Evolutionary conservation across 345 rosid genomes (phyloP).

Genomic region (Noccaea caerulescens): DNA sequence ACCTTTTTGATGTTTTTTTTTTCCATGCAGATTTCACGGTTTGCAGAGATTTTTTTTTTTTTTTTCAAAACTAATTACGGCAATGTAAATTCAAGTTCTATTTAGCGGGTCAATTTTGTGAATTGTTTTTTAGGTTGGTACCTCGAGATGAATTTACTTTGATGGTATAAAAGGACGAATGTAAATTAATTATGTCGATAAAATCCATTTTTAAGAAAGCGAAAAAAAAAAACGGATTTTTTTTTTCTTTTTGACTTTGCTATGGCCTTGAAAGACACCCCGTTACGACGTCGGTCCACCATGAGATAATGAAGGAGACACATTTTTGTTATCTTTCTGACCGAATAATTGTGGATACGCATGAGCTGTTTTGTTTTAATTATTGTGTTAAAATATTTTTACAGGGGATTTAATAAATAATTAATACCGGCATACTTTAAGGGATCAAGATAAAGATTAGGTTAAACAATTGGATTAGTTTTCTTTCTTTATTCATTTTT

Average conservation of each 20-base stretch:
- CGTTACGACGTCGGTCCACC: conserved; percentile 22
- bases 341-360: conserved; percentile 41
- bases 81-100: conserved; percentile 9
- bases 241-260: conserved; percentile 22
- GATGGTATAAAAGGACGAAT: background rate
- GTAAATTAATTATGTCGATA: background rate
- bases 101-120: conserved; percentile 1
- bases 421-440: conserved; percentile 22
- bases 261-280: conserved; percentile 4
- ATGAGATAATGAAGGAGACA: conserved; percentile 11
- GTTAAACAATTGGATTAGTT: conserved; percentile 9
- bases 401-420: background rate
- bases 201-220: background rate
- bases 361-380: conserved; percentile 29
- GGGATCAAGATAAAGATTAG: conserved; percentile 33
- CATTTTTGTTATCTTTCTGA: conserved; percentile 31
- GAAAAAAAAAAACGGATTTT: background rate
- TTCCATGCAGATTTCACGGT: conserved; percentile 37
- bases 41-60: conserved; percentile 1
- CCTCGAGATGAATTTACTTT: background rate
- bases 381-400: conserved; percentile 10
- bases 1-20: conserved; percentile 18
- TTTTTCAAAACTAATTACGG: background rate
- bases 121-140: background rate
- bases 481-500: conserved; percentile 11